Evolutionary conservation across 441 rosid genomes (phyloP).

Genomic region (Eruca vesicaria): DNA sequence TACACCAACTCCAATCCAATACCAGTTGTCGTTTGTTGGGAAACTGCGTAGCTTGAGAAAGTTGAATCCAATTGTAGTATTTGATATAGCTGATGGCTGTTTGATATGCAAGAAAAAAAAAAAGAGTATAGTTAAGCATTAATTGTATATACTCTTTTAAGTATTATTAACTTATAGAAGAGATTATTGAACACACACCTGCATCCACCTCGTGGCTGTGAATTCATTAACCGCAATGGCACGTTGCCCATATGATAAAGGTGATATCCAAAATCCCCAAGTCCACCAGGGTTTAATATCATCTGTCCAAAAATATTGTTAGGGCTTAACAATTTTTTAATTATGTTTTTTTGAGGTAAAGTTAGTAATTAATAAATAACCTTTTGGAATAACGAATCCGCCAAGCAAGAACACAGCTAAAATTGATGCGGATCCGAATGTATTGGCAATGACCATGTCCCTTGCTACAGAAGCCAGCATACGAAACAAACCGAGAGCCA

Average conservation of each 20-base stretch:
- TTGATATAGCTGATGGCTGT: slow-evolving; percentile 58
- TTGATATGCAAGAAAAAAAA: slow-evolving; percentile 10
- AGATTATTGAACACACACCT: slow-evolving; percentile 43
- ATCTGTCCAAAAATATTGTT: slow-evolving; percentile 38
- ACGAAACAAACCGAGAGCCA: slow-evolving; percentile 89
- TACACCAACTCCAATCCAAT: slow-evolving; percentile 81
- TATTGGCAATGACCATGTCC: slow-evolving; percentile 88
- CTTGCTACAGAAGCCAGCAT: slow-evolving; percentile 79
- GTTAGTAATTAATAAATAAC: slow-evolving; percentile 30
- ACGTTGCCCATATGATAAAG: slow-evolving; percentile 77
- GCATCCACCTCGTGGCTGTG: slow-evolving; percentile 75
- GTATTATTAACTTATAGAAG: not conserved
- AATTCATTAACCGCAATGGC: slow-evolving; percentile 90
- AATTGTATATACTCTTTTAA: not conserved
- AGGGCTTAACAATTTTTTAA: not conserved
- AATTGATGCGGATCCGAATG: slow-evolving; percentile 76
- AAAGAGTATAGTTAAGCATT: not conserved
- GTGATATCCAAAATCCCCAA: slow-evolving; percentile 95
- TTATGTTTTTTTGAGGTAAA: not conserved
- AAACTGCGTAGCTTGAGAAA: slow-evolving; percentile 52
- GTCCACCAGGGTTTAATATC: slow-evolving; percentile 82
- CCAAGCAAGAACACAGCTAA: slow-evolving; percentile 70
- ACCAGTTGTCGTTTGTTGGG: slow-evolving; percentile 62
- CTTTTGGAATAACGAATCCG: slow-evolving; percentile 89
- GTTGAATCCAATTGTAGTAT: slow-evolving; percentile 59